A percentile compares a stretch with the other conserved stretches of the same genome.
phyloP scores from a whole-genome alignment of 768 basidiomycete genomes.

The Daedaleopsis nitida region DNA sequence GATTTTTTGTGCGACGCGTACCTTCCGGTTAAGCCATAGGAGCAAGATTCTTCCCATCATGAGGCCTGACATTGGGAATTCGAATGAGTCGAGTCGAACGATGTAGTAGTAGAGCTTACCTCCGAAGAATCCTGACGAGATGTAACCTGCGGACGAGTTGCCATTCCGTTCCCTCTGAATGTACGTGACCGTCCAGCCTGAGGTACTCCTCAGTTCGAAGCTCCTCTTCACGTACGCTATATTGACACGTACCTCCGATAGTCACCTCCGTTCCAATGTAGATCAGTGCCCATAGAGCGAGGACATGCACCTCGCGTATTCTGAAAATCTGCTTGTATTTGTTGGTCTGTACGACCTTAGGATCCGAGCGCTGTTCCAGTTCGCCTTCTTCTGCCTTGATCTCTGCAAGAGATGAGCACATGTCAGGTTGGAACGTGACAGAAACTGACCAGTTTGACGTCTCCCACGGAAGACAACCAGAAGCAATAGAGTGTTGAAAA shows the following conservation, averaged over 20 bases:
- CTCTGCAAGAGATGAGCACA: conserved; percentile 17
- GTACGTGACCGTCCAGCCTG: conserved; percentile 50
- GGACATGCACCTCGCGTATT: conserved; percentile 38
- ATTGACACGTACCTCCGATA: conserved; percentile 37
- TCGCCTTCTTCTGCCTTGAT: conserved; percentile 30
- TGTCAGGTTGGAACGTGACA: too few species aligned
- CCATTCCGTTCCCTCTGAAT: conserved; percentile 41
- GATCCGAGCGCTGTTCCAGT: conserved; percentile 18
- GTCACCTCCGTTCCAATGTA: conserved; percentile 48
- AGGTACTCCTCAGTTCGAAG: background rate
- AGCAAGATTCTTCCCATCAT: conserved; percentile 29
- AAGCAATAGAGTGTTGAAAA: conserved; percentile 50
- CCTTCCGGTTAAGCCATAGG: conserved; percentile 32
- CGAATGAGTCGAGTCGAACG: background rate
- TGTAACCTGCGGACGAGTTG: conserved; percentile 41
- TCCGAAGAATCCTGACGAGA: conserved; percentile 46
- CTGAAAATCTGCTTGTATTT: conserved; percentile 38
- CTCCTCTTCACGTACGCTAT: background rate
- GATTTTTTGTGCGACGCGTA: background rate
- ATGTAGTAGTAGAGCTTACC: conserved; percentile 5
- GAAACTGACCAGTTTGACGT: conserved; percentile 63
- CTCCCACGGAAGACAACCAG: conserved; percentile 67
- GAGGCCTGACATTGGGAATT: conserved; percentile 14
- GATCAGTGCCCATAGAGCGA: conserved; percentile 41
- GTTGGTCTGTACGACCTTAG: conserved; percentile 24